Conservation (phyloP, 495 filamentous ascomycete species). For the Astrocystis sublimbata region DNA sequence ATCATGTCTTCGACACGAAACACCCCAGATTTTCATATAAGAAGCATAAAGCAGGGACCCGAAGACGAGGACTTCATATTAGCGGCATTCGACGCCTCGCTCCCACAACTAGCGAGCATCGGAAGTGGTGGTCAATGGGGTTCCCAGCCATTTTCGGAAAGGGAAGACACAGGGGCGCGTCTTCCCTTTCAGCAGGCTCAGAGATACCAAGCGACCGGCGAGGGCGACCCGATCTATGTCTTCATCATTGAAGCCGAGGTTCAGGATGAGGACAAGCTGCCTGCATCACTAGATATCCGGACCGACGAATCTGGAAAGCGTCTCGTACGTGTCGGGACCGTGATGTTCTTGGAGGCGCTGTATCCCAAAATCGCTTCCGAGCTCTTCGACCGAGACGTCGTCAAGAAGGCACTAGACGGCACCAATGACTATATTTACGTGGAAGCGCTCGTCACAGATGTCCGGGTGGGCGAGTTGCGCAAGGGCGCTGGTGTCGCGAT, state of each 20-base stretch:
- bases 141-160: not conserved
- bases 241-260: slow-evolving; percentile 14
- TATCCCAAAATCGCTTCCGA: not conserved
- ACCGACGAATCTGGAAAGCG: slow-evolving; percentile 1
- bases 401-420: slow-evolving; percentile 8
- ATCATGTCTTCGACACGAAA: too few relatives aligned
- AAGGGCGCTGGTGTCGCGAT: slow-evolving; percentile 10
- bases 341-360: slow-evolving; percentile 9
- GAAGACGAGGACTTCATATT: slow-evolving; percentile 8
- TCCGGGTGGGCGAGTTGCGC: not conserved
- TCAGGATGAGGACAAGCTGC: not conserved
- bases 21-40: slow-evolving; percentile 7
- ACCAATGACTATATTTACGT: slow-evolving; percentile 6
- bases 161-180: not conserved
- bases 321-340: not conserved
- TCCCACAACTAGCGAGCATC: slow-evolving; percentile 1
- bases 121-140: slow-evolving; percentile 11
- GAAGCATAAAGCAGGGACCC: not conserved
- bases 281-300: not conserved
- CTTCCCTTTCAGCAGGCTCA: not conserved
- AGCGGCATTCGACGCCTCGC: slow-evolving; percentile 7
- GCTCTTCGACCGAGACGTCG: not conserved
- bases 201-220: slow-evolving; percentile 1
- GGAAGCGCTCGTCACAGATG: slow-evolving; percentile 11
- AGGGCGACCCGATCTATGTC: slow-evolving; percentile 1